A percentile compares a stretch with the other conserved stretches of the same genome.
Conservation (phyloP, 495 filamentous ascomycete species). For the Aspergillus hancockii region DNA sequence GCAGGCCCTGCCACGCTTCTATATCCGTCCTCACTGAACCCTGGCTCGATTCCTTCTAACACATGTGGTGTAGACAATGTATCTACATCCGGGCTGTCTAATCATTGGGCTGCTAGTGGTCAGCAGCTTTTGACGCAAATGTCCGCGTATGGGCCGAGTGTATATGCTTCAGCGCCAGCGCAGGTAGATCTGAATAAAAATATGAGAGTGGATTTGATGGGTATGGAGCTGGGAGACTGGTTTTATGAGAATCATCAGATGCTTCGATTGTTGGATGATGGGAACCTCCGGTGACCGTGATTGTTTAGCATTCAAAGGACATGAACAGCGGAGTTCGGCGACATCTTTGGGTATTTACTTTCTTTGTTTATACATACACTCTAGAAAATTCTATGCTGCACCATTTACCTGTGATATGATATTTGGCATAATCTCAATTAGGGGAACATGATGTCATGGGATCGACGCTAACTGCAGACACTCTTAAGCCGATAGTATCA, state of each 20-base stretch:
- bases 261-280: constrained; percentile 15
- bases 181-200: constrained; percentile 10
- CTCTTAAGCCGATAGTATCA: too few relatives aligned
- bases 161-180: constrained; percentile 4
- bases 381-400: too few relatives aligned
- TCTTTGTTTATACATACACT: too few relatives aligned
- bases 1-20: not conserved
- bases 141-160: constrained; percentile 3
- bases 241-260: constrained; percentile 17
- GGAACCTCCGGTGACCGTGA: not conserved
- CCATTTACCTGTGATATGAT: too few relatives aligned
- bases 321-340: too few relatives aligned
- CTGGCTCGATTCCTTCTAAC: not conserved
- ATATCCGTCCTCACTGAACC: not conserved
- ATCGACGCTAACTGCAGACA: too few relatives aligned
- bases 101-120: not conserved
- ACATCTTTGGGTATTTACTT: too few relatives aligned
- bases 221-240: constrained; percentile 21
- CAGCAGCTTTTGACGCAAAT: not conserved
- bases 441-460: too few relatives aligned
- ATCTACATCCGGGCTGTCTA: not conserved
- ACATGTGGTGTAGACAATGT: not conserved
- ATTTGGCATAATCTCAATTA: too few relatives aligned
- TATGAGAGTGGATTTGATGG: constrained; percentile 18
- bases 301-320: not conserved